Percentiles rank a stretch among this genome's conserved stretches.
phyloP scores from a whole-genome alignment of 306 rosid genomes.

The Gastrolobium bilobum region DNA sequence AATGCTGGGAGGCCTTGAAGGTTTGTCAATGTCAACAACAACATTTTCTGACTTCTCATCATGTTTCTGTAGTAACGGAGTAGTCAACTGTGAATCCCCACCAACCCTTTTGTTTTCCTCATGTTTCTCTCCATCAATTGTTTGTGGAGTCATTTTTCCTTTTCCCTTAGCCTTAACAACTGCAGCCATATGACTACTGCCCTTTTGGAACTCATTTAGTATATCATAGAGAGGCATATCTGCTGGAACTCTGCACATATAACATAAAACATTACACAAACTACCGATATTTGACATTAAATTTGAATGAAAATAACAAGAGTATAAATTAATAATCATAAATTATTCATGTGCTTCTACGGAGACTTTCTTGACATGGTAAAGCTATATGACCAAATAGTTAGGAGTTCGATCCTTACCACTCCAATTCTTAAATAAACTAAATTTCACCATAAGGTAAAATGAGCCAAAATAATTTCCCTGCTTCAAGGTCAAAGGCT shows the following conservation, averaged over 20 bases:
- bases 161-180: slow-evolving; percentile 81
- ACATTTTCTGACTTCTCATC: slow-evolving; percentile 57
- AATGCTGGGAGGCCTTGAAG: slow-evolving; percentile 54
- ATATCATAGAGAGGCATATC: slow-evolving; percentile 99
- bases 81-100: slow-evolving; percentile 63
- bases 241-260: slow-evolving; percentile 83
- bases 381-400: slow-evolving; percentile 23
- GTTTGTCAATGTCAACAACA: slow-evolving; percentile 74
- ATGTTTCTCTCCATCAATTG: slow-evolving; percentile 59
- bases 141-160: slow-evolving; percentile 56
- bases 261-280: slow-evolving; percentile 46
- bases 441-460: slow-evolving; percentile 19
- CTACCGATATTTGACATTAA: slow-evolving; percentile 37
- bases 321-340: slow-evolving; percentile 29
- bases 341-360: slow-evolving; percentile 24
- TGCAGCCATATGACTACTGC: slow-evolving; percentile 99
- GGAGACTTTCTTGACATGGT: slow-evolving; percentile 21
- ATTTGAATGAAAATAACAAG: slow-evolving; percentile 21
- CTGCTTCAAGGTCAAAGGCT: slow-evolving; percentile 26
- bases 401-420: slow-evolving; percentile 22
- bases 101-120: slow-evolving; percentile 52
- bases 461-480: neutral
- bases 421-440: slow-evolving; percentile 6
- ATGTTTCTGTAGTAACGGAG: slow-evolving; percentile 75
- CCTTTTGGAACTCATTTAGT: slow-evolving; percentile 96